Evolutionary conservation across 2,329 filamentous ascomycete species (phyloP).

Genomic region (Alternaria sp.): DNA sequence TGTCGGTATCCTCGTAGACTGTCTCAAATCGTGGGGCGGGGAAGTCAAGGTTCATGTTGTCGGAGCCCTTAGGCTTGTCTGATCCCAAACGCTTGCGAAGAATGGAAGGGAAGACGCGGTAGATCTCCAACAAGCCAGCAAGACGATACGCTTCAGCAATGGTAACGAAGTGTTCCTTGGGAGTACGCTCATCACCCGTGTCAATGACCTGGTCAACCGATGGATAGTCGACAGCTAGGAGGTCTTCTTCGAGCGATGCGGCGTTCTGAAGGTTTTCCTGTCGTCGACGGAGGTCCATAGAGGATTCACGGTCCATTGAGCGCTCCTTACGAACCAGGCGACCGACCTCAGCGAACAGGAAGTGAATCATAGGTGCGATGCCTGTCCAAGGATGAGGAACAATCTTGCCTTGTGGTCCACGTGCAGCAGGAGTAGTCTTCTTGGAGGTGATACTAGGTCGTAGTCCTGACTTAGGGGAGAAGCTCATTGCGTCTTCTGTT

Average conservation of each 20-base stretch:
- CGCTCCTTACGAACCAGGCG: conserved; percentile 53
- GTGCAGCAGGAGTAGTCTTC: conserved; percentile 32
- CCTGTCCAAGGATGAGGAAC: conserved; percentile 61
- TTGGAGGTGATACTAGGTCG: conserved; percentile 33
- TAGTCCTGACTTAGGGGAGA: conserved; percentile 38
- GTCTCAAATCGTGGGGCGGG: conserved; percentile 46
- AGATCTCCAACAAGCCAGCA: conserved; percentile 63
- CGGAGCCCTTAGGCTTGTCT: conserved; percentile 31
- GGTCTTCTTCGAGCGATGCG: conserved; percentile 57
- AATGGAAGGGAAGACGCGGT: conserved; percentile 62
- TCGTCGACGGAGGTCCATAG: conserved; percentile 40
- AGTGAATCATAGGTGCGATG: conserved; percentile 55
- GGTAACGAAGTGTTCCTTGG: conserved; percentile 61
- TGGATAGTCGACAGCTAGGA: conserved; percentile 58
- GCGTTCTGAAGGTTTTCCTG: conserved; percentile 51
- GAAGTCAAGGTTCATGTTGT: conserved; percentile 41
- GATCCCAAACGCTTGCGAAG: conserved; percentile 55
- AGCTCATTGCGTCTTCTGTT: conserved; percentile 52
- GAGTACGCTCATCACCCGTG: conserved; percentile 61
- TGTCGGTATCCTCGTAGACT: conserved; percentile 42
- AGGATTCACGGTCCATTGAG: conserved; percentile 37
- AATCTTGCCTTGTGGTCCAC: conserved; percentile 44
- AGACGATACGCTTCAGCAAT: conserved; percentile 63
- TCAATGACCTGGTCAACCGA: conserved; percentile 58
- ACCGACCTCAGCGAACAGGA: conserved; percentile 57